Evolutionary conservation across 192 early-diverging fungal genomes (phyloP).

Genomic region (Linnemannia hyalina): DNA sequence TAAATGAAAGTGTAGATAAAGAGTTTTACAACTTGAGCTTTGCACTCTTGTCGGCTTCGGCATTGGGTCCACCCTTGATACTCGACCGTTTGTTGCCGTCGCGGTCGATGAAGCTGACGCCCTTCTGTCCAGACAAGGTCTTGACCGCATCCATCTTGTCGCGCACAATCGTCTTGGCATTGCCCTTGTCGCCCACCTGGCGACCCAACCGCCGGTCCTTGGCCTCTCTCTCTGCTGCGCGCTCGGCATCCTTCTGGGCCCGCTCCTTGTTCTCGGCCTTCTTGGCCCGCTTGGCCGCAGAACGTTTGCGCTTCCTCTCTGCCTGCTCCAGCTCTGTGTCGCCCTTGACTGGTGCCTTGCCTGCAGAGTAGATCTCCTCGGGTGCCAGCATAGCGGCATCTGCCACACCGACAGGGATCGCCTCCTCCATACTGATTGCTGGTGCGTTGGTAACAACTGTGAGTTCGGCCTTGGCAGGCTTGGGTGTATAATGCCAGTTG

Average conservation of each 20-base stretch:
- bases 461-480: conserved; percentile 82
- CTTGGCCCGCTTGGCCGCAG: conserved; percentile 75
- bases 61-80: conserved; percentile 33
- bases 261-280: conserved; percentile 74
- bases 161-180: conserved; percentile 55
- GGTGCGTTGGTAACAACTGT: conserved; percentile 83
- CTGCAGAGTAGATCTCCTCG: conserved; percentile 91
- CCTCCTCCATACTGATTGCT: conserved; percentile 95
- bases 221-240: conserved; percentile 58
- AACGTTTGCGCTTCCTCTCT: conserved; percentile 81
- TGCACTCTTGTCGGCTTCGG: conserved; percentile 36
- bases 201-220: conserved; percentile 52
- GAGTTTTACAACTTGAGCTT: conserved; percentile 52
- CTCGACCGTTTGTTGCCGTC: conserved; percentile 58
- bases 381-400: conserved; percentile 88
- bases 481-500: conserved; percentile 95
- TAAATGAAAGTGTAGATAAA: background rate
- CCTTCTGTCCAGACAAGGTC: conserved; percentile 47
- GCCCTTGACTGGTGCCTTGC: conserved; percentile 77
- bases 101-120: conserved; percentile 56
- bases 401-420: conserved; percentile 88
- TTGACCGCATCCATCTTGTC: conserved; percentile 59
- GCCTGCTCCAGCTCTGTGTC: conserved; percentile 82
- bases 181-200: conserved; percentile 54
- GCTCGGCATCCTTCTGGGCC: conserved; percentile 61